A percentile compares a stretch with the other conserved stretches of the same genome.
Evolutionary conservation across 2,329 filamentous ascomycete species (phyloP).

Genomic region (Neurospora crassa): DNA sequence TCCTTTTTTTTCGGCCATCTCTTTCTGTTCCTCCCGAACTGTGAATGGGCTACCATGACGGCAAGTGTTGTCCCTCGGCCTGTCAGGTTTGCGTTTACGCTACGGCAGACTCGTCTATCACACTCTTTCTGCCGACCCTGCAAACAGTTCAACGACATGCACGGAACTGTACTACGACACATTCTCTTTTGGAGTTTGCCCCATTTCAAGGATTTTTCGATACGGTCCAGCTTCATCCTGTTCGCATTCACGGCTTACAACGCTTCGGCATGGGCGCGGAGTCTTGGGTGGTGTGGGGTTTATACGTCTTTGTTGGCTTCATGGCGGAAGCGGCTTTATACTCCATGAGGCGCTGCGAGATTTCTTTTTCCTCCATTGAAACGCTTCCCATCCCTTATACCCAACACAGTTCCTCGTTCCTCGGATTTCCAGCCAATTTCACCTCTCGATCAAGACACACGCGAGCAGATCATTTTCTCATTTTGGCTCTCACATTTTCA

Average conservation of each 20-base stretch:
- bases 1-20: slow-evolving; percentile 4
- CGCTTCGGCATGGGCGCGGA: not conserved
- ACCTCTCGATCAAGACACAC: not conserved
- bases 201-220: not conserved
- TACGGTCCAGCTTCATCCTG: not conserved
- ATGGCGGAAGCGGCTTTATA: not conserved
- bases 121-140: not conserved
- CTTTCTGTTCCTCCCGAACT: not conserved
- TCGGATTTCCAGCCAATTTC: not conserved
- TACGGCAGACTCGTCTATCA: not conserved
- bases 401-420: not conserved
- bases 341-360: not conserved
- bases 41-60: not conserved
- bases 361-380: not conserved
- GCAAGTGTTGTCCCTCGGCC: not conserved
- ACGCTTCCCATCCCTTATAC: not conserved
- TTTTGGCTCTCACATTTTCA: not conserved
- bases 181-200: not conserved
- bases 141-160: not conserved
- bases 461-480: not conserved
- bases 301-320: not conserved
- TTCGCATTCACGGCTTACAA: not conserved
- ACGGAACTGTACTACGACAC: not conserved
- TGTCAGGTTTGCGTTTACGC: not conserved
- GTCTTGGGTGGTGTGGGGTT: not conserved